These are phyloP conservation scores for Protomyces pachydermus DNA, from an alignment of 1,139 yeast species.

Conservation along the genomic window DNA sequence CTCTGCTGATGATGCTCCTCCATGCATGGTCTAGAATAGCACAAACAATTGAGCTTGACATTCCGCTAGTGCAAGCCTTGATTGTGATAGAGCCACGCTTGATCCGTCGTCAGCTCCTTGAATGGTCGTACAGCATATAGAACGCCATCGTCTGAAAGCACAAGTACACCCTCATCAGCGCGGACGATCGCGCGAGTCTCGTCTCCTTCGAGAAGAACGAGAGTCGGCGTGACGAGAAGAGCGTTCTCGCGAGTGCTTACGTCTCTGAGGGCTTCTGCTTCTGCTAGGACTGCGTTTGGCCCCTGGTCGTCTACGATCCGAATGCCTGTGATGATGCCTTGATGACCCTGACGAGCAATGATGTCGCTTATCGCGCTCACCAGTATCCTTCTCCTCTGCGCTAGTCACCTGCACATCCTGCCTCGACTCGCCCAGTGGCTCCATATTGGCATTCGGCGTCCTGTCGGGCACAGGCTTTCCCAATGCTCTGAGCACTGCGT, in stretches of 20 bases:
- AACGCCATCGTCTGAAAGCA: no score
- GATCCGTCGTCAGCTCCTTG: no score
- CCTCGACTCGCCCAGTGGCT: not conserved
- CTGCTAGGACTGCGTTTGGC: not conserved
- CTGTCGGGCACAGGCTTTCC: not conserved
- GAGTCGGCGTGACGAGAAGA: not conserved
- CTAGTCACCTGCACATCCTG: not conserved
- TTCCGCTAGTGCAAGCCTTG: not conserved
- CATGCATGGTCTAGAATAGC: not conserved
- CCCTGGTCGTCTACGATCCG: not conserved
- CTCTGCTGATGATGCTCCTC: no score
- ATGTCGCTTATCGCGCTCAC: not conserved
- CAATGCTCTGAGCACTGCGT: constrained; percentile 30
- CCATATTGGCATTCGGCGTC: not conserved
- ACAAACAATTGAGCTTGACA: not conserved
- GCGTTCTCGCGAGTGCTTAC: not conserved
- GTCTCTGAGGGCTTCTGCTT: not conserved
- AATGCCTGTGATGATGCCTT: not conserved
- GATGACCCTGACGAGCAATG: not conserved
- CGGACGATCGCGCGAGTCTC: not conserved
- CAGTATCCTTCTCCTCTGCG: no score
- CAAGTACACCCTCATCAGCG: no score
- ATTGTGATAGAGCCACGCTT: no score
- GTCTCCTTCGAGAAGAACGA: not conserved
- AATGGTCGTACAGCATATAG: no score